phyloP scores from a whole-genome alignment of 108 stramenopile species.

The Nitzschia inconspicua region DNA sequence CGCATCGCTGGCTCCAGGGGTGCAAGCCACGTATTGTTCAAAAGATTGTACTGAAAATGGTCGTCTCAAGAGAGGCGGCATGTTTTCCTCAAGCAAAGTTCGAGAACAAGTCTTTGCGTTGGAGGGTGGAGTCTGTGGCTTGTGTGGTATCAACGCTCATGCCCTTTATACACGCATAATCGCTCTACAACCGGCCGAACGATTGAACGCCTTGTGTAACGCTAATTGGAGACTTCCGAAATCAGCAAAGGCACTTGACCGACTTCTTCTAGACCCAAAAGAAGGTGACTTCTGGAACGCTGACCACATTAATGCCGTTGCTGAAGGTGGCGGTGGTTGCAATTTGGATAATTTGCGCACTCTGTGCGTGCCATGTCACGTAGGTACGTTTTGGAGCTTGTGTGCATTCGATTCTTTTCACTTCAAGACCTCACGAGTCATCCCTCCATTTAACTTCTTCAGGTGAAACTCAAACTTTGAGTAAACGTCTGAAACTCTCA shows the following conservation, averaged over 20 bases:
- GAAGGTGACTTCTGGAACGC: constrained; percentile 86
- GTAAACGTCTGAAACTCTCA: too few species aligned
- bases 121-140: constrained; percentile 45
- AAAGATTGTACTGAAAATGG: constrained; percentile 59
- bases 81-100: constrained; percentile 43
- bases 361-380: constrained; percentile 75
- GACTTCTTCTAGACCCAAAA: constrained; percentile 51
- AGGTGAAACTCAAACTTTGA: too few species aligned
- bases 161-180: constrained; percentile 53
- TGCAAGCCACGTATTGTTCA: constrained; percentile 57
- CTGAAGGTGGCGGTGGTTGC: constrained; percentile 73
- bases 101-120: constrained; percentile 54
- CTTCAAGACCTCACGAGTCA: neutral
- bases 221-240: constrained; percentile 64
- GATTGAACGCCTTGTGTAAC: constrained; percentile 56
- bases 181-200: constrained; percentile 62
- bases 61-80: constrained; percentile 55
- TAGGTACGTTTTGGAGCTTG: constrained; percentile 52
- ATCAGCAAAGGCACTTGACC: constrained; percentile 38
- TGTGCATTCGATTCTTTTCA: constrained; percentile 2
- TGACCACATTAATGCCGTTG: constrained; percentile 77
- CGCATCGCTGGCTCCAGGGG: constrained; percentile 11
- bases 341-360: constrained; percentile 75
- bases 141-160: constrained; percentile 33
- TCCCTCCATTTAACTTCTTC: neutral